Percentiles rank a stretch among this genome's conserved stretches.
Conservation (phyloP, 2,329 filamentous ascomycete genomes). For the Ophiocordyceps unilateralis region DNA sequence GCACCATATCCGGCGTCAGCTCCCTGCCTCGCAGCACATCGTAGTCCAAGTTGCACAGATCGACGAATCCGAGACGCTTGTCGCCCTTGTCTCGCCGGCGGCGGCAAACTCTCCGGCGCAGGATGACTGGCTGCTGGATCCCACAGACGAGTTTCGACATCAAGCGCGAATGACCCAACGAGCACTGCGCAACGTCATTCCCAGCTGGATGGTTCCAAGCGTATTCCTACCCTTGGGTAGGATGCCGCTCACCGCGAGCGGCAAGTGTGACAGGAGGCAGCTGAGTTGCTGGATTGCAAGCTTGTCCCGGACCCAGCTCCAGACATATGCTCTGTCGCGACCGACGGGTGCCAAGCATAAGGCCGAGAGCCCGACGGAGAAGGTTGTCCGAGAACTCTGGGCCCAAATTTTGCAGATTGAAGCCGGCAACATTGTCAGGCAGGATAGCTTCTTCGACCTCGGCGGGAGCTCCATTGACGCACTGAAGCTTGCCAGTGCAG, state of each 20-base stretch:
- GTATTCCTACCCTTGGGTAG: not conserved
- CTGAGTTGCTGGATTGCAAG: too few relatives aligned
- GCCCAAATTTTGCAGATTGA: conserved; percentile 20
- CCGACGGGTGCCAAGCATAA: not conserved
- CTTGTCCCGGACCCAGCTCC: too few relatives aligned
- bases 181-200: not conserved
- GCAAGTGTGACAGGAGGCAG: not conserved
- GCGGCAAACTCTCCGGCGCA: not conserved
- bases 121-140: too few relatives aligned
- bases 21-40: not conserved
- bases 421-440: conserved; percentile 10
- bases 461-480: conserved; percentile 30
- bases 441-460: conserved; percentile 3
- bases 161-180: not conserved
- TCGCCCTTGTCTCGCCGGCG: not conserved
- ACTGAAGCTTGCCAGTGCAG: not conserved
- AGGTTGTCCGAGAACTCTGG: conserved; percentile 19
- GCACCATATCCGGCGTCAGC: not conserved
- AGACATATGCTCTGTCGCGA: not conserved
- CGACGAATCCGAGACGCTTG: not conserved
- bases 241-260: not conserved
- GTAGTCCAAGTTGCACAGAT: conserved; percentile 1
- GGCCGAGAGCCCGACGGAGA: not conserved
- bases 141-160: too few relatives aligned
- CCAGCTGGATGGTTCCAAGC: not conserved